Evolutionary conservation across 2,329 filamentous ascomycete species (phyloP).

Genomic region (Myriosclerotinia duriaeana): DNA sequence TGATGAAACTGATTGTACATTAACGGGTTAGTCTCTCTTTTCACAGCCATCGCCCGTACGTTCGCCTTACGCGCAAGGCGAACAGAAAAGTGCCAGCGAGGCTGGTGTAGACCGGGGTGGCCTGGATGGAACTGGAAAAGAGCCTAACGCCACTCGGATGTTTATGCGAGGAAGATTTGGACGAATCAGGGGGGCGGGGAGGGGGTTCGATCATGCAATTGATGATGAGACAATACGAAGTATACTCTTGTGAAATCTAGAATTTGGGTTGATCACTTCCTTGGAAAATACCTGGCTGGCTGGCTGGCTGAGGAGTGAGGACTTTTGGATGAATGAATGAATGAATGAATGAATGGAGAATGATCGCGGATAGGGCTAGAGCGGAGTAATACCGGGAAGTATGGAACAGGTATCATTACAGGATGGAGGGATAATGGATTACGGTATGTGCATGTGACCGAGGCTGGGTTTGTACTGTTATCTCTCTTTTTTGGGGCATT

Average conservation of each 20-base stretch:
- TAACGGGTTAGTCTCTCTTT: background rate
- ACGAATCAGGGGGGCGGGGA: background rate
- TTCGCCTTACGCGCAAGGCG: constrained; percentile 16
- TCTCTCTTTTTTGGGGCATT: background rate
- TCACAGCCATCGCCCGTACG: background rate
- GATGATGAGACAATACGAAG: background rate
- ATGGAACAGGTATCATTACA: no score
- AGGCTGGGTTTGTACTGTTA: background rate
- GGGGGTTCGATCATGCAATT: background rate
- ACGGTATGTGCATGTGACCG: constrained; percentile 1
- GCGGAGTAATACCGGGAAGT: background rate
- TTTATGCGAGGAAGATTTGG: background rate
- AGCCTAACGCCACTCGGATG: constrained; percentile 8
- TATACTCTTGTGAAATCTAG: no score
- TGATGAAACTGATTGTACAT: background rate
- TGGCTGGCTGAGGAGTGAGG: no score
- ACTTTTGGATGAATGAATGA: no score
- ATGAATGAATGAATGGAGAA: background rate
- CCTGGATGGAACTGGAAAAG: background rate
- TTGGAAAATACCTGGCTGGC: constrained; percentile 6
- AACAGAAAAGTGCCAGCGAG: constrained; percentile 3
- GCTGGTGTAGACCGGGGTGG: background rate
- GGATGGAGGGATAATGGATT: no score
- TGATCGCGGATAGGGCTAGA: background rate
- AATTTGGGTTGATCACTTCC: background rate